Conservation (phyloP, 805 yeast genomes). For the Saccharomycodes ludwigii region DNA sequence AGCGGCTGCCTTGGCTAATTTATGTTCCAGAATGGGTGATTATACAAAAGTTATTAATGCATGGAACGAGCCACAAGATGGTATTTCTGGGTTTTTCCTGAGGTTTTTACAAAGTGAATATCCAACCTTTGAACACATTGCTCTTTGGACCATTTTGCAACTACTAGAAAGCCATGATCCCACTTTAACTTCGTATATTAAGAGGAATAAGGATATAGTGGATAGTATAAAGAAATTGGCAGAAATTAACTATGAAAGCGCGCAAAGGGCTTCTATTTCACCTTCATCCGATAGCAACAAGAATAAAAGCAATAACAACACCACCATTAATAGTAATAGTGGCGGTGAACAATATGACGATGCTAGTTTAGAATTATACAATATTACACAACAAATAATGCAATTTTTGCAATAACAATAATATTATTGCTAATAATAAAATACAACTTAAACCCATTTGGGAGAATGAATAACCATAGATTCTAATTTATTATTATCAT, state of each 20-base stretch:
- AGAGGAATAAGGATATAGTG: constrained; percentile 40
- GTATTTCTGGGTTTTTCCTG: constrained; percentile 71
- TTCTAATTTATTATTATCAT: too few relatives aligned
- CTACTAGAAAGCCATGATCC: constrained; percentile 75
- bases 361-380: constrained; percentile 52
- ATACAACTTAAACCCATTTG: too few relatives aligned
- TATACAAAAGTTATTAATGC: constrained; percentile 65
- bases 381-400: constrained; percentile 55
- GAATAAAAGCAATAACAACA: constrained; percentile 7
- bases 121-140: constrained; percentile 94
- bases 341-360: constrained; percentile 38
- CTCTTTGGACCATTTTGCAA: constrained; percentile 92
- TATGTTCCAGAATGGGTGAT: constrained; percentile 81
- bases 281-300: constrained; percentile 4
- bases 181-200: constrained; percentile 42
- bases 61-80: constrained; percentile 75
- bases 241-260: constrained; percentile 11
- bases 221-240: constrained; percentile 40
- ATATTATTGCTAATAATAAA: too few relatives aligned
- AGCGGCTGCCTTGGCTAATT: constrained; percentile 94
- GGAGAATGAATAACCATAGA: too few relatives aligned
- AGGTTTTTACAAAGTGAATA: constrained; percentile 74
- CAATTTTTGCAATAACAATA: too few relatives aligned
- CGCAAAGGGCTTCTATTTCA: constrained; percentile 19
- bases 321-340: constrained; percentile 16